Evolutionary conservation across 169 alveolate species (phyloP).

Genomic region (Cryptosporidium canis): DNA sequence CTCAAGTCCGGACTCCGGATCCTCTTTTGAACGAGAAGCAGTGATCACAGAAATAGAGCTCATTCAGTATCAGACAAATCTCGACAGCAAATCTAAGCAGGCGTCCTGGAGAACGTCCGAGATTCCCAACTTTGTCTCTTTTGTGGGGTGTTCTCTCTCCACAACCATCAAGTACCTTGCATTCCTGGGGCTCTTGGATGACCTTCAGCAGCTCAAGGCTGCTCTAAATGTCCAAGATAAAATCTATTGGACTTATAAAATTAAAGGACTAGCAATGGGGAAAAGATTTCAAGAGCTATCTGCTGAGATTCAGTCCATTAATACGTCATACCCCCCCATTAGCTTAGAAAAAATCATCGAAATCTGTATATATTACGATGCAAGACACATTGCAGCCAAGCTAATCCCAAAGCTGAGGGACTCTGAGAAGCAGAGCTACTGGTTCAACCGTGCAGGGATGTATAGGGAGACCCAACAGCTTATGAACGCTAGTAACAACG

Average conservation of each 20-base stretch:
- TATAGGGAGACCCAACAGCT: constrained; percentile 49
- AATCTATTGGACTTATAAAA: constrained; percentile 55
- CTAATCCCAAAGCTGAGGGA: constrained; percentile 58
- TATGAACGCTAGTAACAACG: not conserved
- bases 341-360: constrained; percentile 58
- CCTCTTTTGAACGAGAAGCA: constrained; percentile 61
- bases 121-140: constrained; percentile 25
- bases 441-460: constrained; percentile 72
- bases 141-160: constrained; percentile 55
- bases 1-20: constrained; percentile 13
- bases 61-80: constrained; percentile 63
- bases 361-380: constrained; percentile 54
- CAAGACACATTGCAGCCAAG: constrained; percentile 70
- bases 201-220: not conserved
- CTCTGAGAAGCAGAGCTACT: constrained; percentile 44
- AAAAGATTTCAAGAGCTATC: constrained; percentile 47
- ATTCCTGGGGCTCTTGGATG: constrained; percentile 48
- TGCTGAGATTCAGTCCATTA: constrained; percentile 12
- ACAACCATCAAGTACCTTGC: constrained; percentile 41
- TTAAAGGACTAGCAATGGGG: constrained; percentile 61
- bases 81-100: constrained; percentile 34
- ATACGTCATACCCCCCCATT: constrained; percentile 6
- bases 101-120: constrained; percentile 45
- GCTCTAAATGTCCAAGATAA: constrained; percentile 16
- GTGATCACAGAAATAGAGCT: constrained; percentile 66